Base-by-base conservation (phyloP, 768 basidiomycete species). In the Scleroderma citrinum region DNA sequence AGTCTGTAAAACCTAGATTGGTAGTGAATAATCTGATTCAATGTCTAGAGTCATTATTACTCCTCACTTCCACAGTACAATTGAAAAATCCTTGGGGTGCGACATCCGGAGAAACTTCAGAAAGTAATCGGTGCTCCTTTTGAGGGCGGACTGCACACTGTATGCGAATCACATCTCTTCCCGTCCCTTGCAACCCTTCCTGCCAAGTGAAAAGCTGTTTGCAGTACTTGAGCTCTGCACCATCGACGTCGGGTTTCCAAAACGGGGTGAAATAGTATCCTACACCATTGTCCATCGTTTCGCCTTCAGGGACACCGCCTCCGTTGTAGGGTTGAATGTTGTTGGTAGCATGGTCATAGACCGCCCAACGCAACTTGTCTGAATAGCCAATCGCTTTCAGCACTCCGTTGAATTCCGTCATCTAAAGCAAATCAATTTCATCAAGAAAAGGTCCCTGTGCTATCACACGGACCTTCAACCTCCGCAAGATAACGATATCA, bases 11-110 rank as follows among this genome's bases (percentile, higher is more conserved):
- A 85, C 69, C 84, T 85, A 48, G 11, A 31, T 23, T 14, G 36
- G 20, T 52, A 34, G 16, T 20, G 21, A 32, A 50, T 14, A 24
- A 35, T 13, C 20, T 24, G 41, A 10, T 20, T 44, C 8, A 11
- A 35, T 35, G 5, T 14, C 17, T 8, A 17, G 17, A 19, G 7
- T 45, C 26, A 35, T 23, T 20, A 10, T 14, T 31, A 39, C 16
- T 37, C n/a, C 69, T 55, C 53, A 83, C 83, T 71, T 84, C 78
- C 14, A 81, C 70, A 0, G 79, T 82, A 42, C 82, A 83, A 47
- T 84, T 72, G 59, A 85, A 83, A 60, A 74, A 85, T 1, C 78
- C 77, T 19, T 51, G 44, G 2, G 77, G 77, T 11, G 62, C 62
- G 17, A 67, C 64, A 42, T 70, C 58, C 1, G 80, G 78, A 8